Evolutionary conservation across 2,329 filamentous ascomycete genomes (phyloP).

Genomic region (Exophiala aquamarina): DNA sequence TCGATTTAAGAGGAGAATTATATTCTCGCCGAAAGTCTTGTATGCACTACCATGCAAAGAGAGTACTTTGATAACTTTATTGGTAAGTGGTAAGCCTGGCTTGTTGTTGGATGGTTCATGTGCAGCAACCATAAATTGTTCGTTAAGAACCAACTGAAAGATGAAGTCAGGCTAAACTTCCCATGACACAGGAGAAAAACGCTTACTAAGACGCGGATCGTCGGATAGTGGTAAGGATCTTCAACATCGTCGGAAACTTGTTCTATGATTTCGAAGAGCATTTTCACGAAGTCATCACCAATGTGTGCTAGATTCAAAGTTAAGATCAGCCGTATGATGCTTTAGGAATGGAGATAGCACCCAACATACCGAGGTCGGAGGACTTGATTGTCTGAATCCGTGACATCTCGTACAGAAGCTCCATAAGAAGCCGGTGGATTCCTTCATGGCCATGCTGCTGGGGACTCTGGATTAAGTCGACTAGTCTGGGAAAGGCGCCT

Average conservation of each 20-base stretch:
- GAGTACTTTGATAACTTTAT: conserved; percentile 88
- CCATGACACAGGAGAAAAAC: background rate
- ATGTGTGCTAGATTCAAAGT: conserved; percentile 48
- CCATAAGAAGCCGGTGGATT: conserved; percentile 77
- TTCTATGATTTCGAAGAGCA: conserved; percentile 86
- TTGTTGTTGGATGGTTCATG: conserved; percentile 47
- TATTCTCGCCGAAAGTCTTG: conserved; percentile 95
- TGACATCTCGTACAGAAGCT: conserved; percentile 95
- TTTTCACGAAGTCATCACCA: conserved; percentile 76
- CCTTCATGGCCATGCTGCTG: conserved; percentile 63
- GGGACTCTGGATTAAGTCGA: conserved; percentile 74
- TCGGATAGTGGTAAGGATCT: conserved; percentile 93
- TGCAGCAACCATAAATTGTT: conserved; percentile 90
- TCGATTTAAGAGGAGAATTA: conserved; percentile 90
- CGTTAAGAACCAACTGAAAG: conserved; percentile 84
- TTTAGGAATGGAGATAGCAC: background rate
- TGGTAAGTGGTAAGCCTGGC: conserved; percentile 65
- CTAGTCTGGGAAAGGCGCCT: conserved; percentile 76
- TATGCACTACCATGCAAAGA: conserved; percentile 77
- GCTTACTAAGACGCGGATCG: conserved; percentile 86
- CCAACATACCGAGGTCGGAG: conserved; percentile 70
- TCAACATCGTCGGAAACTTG: conserved; percentile 79
- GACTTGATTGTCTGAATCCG: conserved; percentile 78
- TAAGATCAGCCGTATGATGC: background rate
- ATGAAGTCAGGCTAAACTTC: conserved; percentile 21